Evolutionary conservation across 805 yeast species (phyloP), one percentile per base, ranked within the genome.

Genomic region (Zygoascus ofunaensis): DNA sequence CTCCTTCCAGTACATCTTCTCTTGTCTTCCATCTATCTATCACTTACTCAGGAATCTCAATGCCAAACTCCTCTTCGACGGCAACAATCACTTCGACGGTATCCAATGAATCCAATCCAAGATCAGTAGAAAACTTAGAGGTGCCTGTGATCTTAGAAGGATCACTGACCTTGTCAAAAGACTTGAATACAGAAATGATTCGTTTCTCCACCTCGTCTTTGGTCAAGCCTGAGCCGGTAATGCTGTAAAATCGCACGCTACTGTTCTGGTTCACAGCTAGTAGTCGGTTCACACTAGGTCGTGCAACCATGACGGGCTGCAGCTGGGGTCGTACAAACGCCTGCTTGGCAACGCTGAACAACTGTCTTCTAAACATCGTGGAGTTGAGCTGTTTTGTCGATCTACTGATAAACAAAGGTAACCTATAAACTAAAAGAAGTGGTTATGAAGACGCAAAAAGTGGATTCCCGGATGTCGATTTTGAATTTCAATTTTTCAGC

Each of bases 31-130:
- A 40, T 5, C 12, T 4, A 3, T 3, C 19, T 34, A 8, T 8
- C 17, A 47, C 50, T 21, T 52, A 55, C 73, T 87, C 95, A 32
- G 94, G 61, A 43, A 57, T 57, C 49, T 57, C 71, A 52, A 69
- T 61, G 42, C 67, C 70, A 51, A 80, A 80, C 60, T 79, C 86
- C 47, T 87, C 95, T 70, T 89, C 97, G 59, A 89, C 78, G 46
- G 95, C 95, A 66, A 89, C 94, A 52, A 89, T 73, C 46, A 92
- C 89, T 69, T 89, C 97, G 49, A 87, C 94, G 53, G 89, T 81
- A 62, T 89, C 97, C 53, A 89, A 74, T 2, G 95, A 85, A 66
- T 89, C 97, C 62, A 83, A 73, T 15, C 86, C 87, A 56, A 83
- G 72, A 59, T 83, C 94, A 26, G 57, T 55, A 46, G 68, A 56